These are phyloP conservation scores for Raphanus sativus DNA, from an alignment of 345 rosid genomes.

Conservation along the genomic window DNA sequence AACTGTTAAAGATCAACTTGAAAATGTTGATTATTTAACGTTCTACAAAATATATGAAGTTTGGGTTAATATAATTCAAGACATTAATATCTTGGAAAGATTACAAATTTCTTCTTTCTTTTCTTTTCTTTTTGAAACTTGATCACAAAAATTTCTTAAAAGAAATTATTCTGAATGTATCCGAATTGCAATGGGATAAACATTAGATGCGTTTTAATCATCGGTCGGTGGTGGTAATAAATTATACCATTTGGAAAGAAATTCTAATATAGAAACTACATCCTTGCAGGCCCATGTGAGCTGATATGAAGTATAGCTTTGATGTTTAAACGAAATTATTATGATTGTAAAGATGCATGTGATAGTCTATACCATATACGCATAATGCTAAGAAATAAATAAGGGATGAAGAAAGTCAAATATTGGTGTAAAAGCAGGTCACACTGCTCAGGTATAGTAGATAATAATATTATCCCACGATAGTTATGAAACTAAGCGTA, in stretches of 20 bases:
- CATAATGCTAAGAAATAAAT: neutral
- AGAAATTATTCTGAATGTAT: neutral
- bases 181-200: constrained; percentile 6
- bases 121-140: no score
- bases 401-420: neutral
- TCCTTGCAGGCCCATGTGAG: constrained; percentile 24
- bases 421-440: neutral
- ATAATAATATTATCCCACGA: neutral
- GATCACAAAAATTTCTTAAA: neutral
- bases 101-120: neutral
- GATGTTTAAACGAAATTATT: constrained; percentile 1
- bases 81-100: neutral
- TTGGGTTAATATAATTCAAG: neutral
- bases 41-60: neutral
- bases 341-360: neutral
- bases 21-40: neutral
- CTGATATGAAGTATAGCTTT: constrained; percentile 1
- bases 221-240: constrained; percentile 27
- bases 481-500: neutral
- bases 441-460: neutral
- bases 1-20: neutral
- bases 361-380: neutral
- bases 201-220: constrained; percentile 13
- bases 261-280: neutral
- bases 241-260: constrained; percentile 6